Conservation (phyloP, 257 asterid genomes). For the Scutellaria galericulata region DNA sequence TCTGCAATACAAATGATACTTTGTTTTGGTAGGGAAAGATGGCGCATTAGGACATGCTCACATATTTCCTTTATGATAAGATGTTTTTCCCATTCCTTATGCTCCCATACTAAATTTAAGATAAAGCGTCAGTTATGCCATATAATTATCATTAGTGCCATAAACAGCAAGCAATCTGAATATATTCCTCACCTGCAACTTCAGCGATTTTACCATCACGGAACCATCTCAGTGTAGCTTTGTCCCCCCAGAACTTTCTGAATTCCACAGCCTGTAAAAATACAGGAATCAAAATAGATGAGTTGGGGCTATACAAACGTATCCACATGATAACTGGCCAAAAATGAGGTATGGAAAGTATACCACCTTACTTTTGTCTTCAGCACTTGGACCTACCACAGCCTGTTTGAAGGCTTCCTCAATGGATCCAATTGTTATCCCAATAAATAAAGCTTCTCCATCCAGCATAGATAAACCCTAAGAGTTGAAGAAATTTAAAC, state of each 20-base stretch:
- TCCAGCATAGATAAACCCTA: slow-evolving; percentile 77
- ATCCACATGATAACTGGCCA: slow-evolving; percentile 18
- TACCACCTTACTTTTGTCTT: slow-evolving; percentile 85
- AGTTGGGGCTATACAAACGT: not conserved
- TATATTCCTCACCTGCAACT: slow-evolving; percentile 77
- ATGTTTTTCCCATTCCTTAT: slow-evolving; percentile 79
- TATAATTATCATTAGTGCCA: slow-evolving; percentile 27
- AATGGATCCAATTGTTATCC: slow-evolving; percentile 62
- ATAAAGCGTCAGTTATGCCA: slow-evolving; percentile 17
- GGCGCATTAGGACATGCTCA: slow-evolving; percentile 77
- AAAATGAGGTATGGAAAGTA: slow-evolving; percentile 23
- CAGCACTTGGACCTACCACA: slow-evolving; percentile 93
- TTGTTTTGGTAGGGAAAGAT: slow-evolving; percentile 77
- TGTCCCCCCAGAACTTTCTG: slow-evolving; percentile 97
- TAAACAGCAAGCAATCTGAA: slow-evolving; percentile 35
- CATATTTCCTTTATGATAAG: slow-evolving; percentile 77
- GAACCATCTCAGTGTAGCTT: slow-evolving; percentile 83
- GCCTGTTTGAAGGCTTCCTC: slow-evolving; percentile 85
- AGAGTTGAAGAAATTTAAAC: slow-evolving; percentile 28
- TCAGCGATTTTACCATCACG: slow-evolving; percentile 94
- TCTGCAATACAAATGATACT: slow-evolving; percentile 65
- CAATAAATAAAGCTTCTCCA: slow-evolving; percentile 73
- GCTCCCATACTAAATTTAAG: slow-evolving; percentile 78
- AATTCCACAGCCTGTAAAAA: slow-evolving; percentile 79
- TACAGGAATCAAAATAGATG: slow-evolving; percentile 20